These are phyloP conservation scores for Bonia amplexicaulis DNA, from an alignment of 176 grass and related monocot genomes.

Conservation along the genomic window DNA sequence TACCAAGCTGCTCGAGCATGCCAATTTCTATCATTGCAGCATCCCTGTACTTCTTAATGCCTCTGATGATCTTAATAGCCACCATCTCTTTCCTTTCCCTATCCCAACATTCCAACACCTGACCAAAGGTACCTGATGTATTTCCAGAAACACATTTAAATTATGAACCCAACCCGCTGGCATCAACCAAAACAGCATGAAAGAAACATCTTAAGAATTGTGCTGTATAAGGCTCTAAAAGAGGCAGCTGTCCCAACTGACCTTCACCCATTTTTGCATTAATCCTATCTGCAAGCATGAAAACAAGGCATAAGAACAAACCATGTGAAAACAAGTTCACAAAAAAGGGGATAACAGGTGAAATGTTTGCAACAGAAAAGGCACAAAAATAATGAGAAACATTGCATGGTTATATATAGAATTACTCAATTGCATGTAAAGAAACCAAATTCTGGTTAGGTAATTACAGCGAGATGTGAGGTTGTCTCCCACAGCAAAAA, in stretches of 20 bases:
- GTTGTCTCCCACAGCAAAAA: conserved; percentile 91
- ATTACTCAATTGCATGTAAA: neutral
- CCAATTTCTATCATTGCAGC: conserved; percentile 86
- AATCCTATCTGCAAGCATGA: conserved; percentile 66
- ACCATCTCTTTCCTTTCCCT: conserved; percentile 71
- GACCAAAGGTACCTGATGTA: conserved; percentile 51
- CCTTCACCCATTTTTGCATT: conserved; percentile 96
- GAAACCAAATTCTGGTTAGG: neutral
- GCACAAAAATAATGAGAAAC: neutral
- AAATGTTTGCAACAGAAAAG: too few species aligned
- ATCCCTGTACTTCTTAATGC: conserved; percentile 65
- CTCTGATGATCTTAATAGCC: conserved; percentile 72
- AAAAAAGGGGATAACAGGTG: too few species aligned
- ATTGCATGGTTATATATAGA: neutral
- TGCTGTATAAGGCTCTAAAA: neutral
- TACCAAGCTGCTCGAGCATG: conserved; percentile 51
- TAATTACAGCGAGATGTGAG: conserved; percentile 91
- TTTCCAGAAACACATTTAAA: conserved; percentile 26
- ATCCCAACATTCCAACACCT: conserved; percentile 84
- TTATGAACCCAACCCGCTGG: neutral
- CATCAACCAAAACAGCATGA: neutral
- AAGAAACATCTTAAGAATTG: neutral
- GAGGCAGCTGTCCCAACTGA: conserved; percentile 23
- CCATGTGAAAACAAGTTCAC: neutral
- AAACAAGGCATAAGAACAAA: conserved; percentile 12